phyloP scores from a whole-genome alignment of 1,284 basidiomycete species.

The Entoloma clypeatum region DNA sequence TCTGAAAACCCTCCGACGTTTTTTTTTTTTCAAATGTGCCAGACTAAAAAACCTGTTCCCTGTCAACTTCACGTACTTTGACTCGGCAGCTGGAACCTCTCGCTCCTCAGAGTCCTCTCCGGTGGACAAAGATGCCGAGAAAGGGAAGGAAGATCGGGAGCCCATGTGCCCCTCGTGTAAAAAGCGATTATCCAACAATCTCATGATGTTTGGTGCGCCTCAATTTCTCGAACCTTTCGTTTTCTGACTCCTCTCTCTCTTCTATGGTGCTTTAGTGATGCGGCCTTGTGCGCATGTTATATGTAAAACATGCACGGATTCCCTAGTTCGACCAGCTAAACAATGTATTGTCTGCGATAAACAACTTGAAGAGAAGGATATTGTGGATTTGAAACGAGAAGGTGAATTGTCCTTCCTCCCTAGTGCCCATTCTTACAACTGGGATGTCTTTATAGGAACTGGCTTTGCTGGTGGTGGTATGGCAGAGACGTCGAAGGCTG shows the following conservation, averaged over 20 bases:
- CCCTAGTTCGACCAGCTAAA: constrained; percentile 68
- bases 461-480: constrained; percentile 89
- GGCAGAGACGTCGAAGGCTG: constrained; percentile 75
- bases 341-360: constrained; percentile 84
- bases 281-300: constrained; percentile 82
- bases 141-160: constrained; percentile 47
- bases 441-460: constrained; percentile 51
- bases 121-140: constrained; percentile 34
- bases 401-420: constrained; percentile 41
- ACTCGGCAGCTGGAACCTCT: constrained; percentile 29
- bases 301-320: constrained; percentile 84
- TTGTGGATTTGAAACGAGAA: constrained; percentile 78
- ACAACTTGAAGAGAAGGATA: constrained; percentile 55
- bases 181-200: constrained; percentile 77
- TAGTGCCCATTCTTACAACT: not conserved
- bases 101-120: constrained; percentile 43
- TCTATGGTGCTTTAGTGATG: constrained; percentile 46
- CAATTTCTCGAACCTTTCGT: constrained; percentile 31
- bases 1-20: constrained; percentile 1
- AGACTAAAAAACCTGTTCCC: constrained; percentile 76
- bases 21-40: constrained; percentile 2
- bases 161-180: constrained; percentile 90
- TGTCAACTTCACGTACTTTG: constrained; percentile 67
- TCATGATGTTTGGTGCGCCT: constrained; percentile 68
- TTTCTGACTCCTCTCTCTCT: constrained; percentile 6